phyloP scores from a whole-genome alignment of 805 yeast genomes.

The Teunomyces lycoperdinae region DNA sequence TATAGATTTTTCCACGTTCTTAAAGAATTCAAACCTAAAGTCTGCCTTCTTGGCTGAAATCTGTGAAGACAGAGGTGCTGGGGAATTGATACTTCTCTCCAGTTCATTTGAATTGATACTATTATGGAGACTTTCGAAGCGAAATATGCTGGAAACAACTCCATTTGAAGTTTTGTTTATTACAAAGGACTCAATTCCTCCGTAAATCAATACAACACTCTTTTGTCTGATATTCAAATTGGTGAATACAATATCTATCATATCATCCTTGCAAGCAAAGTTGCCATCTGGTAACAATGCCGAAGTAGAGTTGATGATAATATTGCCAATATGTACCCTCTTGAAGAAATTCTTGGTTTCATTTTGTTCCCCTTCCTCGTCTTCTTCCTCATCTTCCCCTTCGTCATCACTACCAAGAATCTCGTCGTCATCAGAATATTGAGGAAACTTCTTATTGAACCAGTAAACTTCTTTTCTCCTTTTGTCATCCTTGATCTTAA shows the following conservation, averaged over 20 bases:
- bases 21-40: constrained; percentile 49
- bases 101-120: not conserved
- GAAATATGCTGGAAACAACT: constrained; percentile 1
- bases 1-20: constrained; percentile 11
- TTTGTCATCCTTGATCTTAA: constrained; percentile 32
- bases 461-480: constrained; percentile 16
- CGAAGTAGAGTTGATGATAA: constrained; percentile 46
- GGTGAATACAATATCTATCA: constrained; percentile 19
- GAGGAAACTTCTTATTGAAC: constrained; percentile 19
- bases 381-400: constrained; percentile 13
- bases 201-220: constrained; percentile 41
- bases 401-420: constrained; percentile 9
- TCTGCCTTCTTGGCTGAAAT: constrained; percentile 39
- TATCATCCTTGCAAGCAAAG: constrained; percentile 35
- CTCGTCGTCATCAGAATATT: constrained; percentile 15
- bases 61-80: not conserved
- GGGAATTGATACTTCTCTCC: not conserved
- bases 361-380: constrained; percentile 12
- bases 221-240: constrained; percentile 44
- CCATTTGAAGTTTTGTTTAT: constrained; percentile 15
- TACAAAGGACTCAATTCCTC: constrained; percentile 42
- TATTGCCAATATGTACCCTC: constrained; percentile 32
- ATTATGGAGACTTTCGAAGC: constrained; percentile 3
- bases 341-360: constrained; percentile 27
- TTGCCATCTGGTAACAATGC: constrained; percentile 41